Conservation (phyloP, 768 basidiomycete genomes). For the Boletus tylopilopsis region DNA sequence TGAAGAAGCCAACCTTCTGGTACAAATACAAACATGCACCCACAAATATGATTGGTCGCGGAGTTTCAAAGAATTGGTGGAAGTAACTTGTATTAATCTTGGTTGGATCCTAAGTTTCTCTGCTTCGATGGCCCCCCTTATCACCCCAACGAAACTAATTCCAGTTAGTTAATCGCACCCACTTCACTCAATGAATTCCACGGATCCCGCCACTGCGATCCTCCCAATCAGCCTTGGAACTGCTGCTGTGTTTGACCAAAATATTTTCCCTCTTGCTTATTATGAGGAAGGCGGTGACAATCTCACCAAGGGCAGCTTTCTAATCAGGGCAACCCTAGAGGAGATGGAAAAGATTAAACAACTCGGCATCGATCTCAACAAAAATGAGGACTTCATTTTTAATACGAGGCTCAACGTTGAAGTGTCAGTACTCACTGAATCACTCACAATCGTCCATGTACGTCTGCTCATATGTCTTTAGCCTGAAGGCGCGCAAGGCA, state of each 20-base stretch:
- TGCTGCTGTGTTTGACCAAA: neutral
- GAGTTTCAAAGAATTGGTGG: no score
- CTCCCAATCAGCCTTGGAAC: neutral
- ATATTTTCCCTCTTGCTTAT: slow-evolving; percentile 5
- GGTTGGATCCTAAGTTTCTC: no score
- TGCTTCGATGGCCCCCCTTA: neutral
- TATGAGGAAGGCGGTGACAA: neutral
- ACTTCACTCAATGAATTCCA: neutral
- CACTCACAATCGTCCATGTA: no score
- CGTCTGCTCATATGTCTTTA: neutral
- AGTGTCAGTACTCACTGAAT: neutral
- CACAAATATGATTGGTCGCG: neutral
- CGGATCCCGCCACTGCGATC: neutral
- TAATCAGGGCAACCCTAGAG: slow-evolving; percentile 4
- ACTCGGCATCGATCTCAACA: slow-evolving; percentile 3
- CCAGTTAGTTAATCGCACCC: neutral
- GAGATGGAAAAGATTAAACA: neutral
- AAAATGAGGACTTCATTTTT: neutral
- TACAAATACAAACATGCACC: slow-evolving; percentile 13
- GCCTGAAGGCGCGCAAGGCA: neutral
- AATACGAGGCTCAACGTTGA: neutral
- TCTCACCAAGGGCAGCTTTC: neutral
- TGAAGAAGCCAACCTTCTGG: neutral
- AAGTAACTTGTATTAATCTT: neutral
- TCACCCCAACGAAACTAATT: neutral